phyloP scores from a whole-genome alignment of 805 yeast genomes.

The Geotrichum ghanense region DNA sequence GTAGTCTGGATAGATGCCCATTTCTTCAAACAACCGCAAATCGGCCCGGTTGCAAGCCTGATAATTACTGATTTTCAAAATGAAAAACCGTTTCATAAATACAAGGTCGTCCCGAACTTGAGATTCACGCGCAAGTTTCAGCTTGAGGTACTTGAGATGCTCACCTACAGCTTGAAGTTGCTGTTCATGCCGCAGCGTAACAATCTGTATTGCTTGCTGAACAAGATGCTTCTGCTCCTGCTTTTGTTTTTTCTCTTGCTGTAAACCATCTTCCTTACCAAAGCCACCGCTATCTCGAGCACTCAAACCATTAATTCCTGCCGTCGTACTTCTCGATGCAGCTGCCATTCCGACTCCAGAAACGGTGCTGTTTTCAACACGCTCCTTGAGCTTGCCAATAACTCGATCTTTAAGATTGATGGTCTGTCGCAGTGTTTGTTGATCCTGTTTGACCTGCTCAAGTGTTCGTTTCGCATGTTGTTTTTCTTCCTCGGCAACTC shows the following conservation, averaged over 20 bases:
- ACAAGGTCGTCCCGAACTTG: conserved; percentile 19
- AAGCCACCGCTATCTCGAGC: too few species aligned
- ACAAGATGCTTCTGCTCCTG: neutral
- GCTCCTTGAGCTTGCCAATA: neutral
- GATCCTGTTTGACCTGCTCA: neutral
- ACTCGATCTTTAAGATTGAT: neutral
- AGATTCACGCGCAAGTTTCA: conserved; percentile 13
- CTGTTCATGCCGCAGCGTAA: conserved; percentile 3
- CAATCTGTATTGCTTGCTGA: neutral
- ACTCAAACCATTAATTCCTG: too few species aligned
- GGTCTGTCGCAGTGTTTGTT: neutral
- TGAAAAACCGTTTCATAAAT: conserved; percentile 24
- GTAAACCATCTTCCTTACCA: neutral
- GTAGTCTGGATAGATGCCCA: conserved; percentile 22
- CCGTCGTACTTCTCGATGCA: too few species aligned
- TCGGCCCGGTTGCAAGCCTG: conserved; percentile 21
- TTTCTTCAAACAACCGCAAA: conserved; percentile 19
- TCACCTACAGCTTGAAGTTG: conserved; percentile 12
- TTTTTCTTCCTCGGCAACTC: neutral
- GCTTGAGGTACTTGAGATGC: conserved; percentile 15
- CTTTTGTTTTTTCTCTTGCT: neutral
- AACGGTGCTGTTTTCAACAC: neutral
- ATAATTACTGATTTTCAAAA: conserved; percentile 20
- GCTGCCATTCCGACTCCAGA: too few species aligned
- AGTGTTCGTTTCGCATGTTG: neutral